phyloP scores from a whole-genome alignment of 352 stramenopile genomes.

The Globisporangium takayamanum region DNA sequence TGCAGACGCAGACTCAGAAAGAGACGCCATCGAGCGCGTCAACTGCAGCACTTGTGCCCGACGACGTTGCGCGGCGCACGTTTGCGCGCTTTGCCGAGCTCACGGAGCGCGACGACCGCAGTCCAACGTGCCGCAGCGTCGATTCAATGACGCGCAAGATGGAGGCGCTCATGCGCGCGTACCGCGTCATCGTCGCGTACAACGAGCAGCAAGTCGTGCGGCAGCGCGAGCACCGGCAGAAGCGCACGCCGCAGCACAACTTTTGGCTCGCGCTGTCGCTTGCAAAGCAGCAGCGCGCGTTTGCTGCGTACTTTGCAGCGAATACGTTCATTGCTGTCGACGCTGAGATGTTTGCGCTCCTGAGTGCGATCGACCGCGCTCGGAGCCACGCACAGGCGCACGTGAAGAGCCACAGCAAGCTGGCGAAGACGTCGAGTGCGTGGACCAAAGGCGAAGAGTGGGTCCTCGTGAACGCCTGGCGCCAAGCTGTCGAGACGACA shows the following conservation, averaged over 20 bases:
- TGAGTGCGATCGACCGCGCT: neutral
- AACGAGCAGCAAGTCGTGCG: neutral
- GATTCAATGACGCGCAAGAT: too few relatives aligned
- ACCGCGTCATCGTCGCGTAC: neutral
- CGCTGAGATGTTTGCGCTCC: neutral
- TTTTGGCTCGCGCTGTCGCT: neutral
- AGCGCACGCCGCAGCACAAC: neutral
- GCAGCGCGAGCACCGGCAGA: too few relatives aligned
- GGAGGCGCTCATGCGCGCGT: too few relatives aligned
- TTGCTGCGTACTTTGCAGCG: neutral
- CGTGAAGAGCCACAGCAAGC: neutral
- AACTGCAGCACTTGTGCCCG: too few relatives aligned
- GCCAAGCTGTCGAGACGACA: neutral
- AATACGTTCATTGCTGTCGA: neutral
- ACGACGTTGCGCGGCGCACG: too few relatives aligned
- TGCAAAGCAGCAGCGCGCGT: neutral
- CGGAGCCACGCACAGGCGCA: too few relatives aligned
- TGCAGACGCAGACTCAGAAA: too few relatives aligned
- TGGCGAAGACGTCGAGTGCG: neutral
- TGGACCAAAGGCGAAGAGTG: neutral
- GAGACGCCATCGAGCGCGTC: too few relatives aligned
- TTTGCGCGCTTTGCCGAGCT: too few relatives aligned
- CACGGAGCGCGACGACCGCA: too few relatives aligned
- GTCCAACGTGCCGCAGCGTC: too few relatives aligned
- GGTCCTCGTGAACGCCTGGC: slow-evolving; percentile 3